These are phyloP conservation scores for Stachybotrys chartarum DNA, from an alignment of 2,329 filamentous ascomycete genomes.

Conservation along the genomic window DNA sequence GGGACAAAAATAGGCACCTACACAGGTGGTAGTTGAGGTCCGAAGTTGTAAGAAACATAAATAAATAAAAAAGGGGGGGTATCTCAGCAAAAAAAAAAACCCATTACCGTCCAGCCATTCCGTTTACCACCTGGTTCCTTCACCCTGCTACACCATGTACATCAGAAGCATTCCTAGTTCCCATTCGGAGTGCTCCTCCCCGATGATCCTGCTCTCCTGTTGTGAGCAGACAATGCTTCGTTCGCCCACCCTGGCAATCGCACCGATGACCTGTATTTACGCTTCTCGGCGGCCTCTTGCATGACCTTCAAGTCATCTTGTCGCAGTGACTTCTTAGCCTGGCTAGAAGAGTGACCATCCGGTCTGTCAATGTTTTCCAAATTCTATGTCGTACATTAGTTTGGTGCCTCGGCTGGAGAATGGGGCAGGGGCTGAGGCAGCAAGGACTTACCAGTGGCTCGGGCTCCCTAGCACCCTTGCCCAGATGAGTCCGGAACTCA, in stretches of 20 bases:
- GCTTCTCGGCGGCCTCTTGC: conserved; percentile 22
- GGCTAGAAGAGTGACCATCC: conserved; percentile 5
- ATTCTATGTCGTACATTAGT: conserved; percentile 16
- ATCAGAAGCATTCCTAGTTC: no score
- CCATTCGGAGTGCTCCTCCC: no score
- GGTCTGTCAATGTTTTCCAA: conserved; percentile 20
- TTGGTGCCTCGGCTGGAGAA: background rate
- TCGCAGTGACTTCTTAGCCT: background rate
- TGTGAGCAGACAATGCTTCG: conserved; percentile 12
- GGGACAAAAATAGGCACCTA: no score
- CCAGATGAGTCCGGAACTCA: conserved; percentile 16
- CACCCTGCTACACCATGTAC: no score
- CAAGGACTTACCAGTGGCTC: conserved; percentile 24
- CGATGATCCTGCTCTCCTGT: background rate
- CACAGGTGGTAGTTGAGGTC: no score
- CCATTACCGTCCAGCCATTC: no score
- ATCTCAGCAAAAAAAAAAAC: no score
- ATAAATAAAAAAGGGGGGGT: no score
- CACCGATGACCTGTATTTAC: conserved; percentile 11
- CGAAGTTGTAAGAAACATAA: no score
- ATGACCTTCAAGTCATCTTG: conserved; percentile 24
- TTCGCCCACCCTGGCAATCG: conserved; percentile 25
- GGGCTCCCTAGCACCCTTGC: conserved; percentile 8
- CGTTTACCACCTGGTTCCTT: no score
- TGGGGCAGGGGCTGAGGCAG: no score